These are phyloP conservation scores for Omphalotus olearius DNA, from an alignment of 1,284 basidiomycete species.

Conservation along the genomic window DNA sequence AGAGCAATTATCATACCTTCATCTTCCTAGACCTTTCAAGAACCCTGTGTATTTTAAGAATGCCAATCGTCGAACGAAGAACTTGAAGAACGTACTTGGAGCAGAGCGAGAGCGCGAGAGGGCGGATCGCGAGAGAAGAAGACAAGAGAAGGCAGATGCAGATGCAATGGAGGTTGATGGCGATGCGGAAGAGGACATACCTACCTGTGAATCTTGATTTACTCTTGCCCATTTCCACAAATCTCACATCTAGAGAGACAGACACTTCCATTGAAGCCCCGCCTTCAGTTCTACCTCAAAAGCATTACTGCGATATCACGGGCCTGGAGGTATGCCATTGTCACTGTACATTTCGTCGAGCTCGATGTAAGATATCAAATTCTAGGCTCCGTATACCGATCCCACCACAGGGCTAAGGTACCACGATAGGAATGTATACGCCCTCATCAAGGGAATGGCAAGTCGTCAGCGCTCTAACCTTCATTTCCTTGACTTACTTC, in stretches of 20 bases:
- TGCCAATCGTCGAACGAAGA: constrained; percentile 64
- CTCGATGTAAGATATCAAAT: background rate
- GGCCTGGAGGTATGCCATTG: constrained; percentile 62
- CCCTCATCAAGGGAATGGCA: constrained; percentile 76
- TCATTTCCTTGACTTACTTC: background rate
- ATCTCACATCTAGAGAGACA: constrained; percentile 25
- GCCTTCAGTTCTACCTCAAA: constrained; percentile 74
- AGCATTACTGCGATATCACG: constrained; percentile 85
- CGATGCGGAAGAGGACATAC: constrained; percentile 54
- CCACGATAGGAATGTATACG: constrained; percentile 84
- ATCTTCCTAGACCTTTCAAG: constrained; percentile 71
- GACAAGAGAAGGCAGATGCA: constrained; percentile 34
- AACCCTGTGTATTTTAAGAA: constrained; percentile 67
- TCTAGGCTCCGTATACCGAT: constrained; percentile 80
- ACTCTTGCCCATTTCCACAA: background rate
- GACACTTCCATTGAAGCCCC: constrained; percentile 84
- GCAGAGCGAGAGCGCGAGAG: constrained; percentile 74
- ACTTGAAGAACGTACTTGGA: constrained; percentile 67
- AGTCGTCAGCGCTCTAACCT: constrained; percentile 22
- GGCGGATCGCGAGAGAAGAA: constrained; percentile 54
- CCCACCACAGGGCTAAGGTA: constrained; percentile 79
- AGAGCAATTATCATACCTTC: constrained; percentile 67
- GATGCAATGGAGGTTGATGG: constrained; percentile 32
- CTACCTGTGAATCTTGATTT: constrained; percentile 52
- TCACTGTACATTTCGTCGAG: background rate